Evolutionary conservation across 768 basidiomycete genomes (phyloP), one percentile per base, ranked within the genome.

Genomic region (Pholiota molesta): DNA sequence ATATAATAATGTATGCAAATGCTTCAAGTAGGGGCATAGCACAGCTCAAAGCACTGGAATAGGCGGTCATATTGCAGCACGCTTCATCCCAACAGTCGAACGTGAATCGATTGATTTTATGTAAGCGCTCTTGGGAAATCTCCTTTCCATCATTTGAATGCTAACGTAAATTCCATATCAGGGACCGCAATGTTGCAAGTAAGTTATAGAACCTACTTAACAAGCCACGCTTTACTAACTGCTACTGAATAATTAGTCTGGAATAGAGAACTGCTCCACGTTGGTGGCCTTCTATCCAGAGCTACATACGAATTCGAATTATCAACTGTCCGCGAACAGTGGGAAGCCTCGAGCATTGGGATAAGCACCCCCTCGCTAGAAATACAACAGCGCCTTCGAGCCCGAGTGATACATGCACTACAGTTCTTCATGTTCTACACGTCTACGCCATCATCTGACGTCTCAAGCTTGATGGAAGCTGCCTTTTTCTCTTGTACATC

Each of bases 61-160:
- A 31, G 84, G 81, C 17, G 83, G 83, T 2, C 83, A 83, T 66
- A 82, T 84, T 75, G 77, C 94, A 0, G 89, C 92, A 9, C 81
- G 95, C 2, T 97, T 97, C 70, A 96, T 99, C 60, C 93, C 95
- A 10, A 98, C 96, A 0, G 96, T 99, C 8, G 97, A 99, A 73
- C 85, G 97, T 63, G 97, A 99, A 76, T 91, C 91, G 0, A 90
- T 96, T 64, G 95, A 94, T 74, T 78, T 96, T 31, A 89, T 94
- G 89, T 92, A 69, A 74, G 87, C 72, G 35, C 10, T 37, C 14
- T 14, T 16, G 13, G 31, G 0, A 59, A 40, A 10, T n/a, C 16
- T 52, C 23, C 23, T 26, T 31, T 56, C 5, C 19, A 26, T 55
- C 21, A 49, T 29, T 45, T 14, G 26, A 33, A 39, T 26, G 57